Conservation (phyloP, 768 basidiomycete species). For the Paxillus rubicundulus region DNA sequence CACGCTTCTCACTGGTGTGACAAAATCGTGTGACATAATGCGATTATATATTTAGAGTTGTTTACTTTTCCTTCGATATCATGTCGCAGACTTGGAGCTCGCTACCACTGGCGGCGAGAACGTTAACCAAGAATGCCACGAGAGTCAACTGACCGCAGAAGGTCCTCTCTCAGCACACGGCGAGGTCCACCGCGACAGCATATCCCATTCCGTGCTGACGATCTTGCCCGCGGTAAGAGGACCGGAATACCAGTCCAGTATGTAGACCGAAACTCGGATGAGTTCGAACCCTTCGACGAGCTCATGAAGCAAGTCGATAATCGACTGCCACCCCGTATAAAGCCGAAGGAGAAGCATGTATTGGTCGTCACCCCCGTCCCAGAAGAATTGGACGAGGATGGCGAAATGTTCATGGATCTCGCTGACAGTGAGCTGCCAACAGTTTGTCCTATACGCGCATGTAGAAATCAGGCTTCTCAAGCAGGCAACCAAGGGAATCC, state of each 20-base stretch:
- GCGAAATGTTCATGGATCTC: constrained; percentile 78
- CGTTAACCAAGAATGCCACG: constrained; percentile 23
- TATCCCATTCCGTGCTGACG: constrained; percentile 75
- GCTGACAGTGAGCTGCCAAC: constrained; percentile 55
- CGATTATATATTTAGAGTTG: constrained; percentile 25
- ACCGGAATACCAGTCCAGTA: constrained; percentile 69
- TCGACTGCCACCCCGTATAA: constrained; percentile 57
- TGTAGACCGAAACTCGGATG: constrained; percentile 73
- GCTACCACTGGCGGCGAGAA: constrained; percentile 12
- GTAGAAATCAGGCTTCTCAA: constrained; percentile 7
- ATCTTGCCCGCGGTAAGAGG: constrained; percentile 75
- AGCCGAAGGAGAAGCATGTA: constrained; percentile 50
- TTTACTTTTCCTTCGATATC: constrained; percentile 19
- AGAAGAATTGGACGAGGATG: constrained; percentile 49
- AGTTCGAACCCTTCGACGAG: constrained; percentile 80
- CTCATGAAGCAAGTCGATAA: constrained; percentile 68
- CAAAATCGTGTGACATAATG: constrained; percentile 26
- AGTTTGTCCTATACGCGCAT: not conserved
- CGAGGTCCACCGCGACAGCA: constrained; percentile 64
- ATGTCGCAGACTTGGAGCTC: not conserved
- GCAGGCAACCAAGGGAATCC: constrained; percentile 32
- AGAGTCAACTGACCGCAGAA: constrained; percentile 26
- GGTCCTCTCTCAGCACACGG: constrained; percentile 45
- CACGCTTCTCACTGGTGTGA: constrained; percentile 6
- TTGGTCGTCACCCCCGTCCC: constrained; percentile 31